Base-by-base conservation (phyloP, 345 rosid genomes). In the Moringa oleifera region DNA sequence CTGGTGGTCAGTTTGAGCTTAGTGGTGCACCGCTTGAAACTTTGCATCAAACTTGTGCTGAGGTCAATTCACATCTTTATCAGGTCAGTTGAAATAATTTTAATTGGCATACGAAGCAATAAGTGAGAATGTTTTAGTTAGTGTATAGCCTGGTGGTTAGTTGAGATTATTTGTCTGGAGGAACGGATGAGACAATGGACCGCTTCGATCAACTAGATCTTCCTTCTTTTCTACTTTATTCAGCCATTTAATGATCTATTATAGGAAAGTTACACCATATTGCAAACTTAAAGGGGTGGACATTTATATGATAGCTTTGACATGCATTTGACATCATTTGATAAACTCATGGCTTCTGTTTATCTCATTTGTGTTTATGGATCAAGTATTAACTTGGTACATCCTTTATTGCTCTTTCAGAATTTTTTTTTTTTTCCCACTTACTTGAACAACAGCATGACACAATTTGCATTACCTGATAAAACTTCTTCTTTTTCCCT, bases 21-120 rank as follows among this genome's bases (percentile, higher is more conserved):
- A 93, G 98, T 67, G 98, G 98, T 18, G 99, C 99, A 61, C 97
- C 99, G 75, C 88, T 94, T 68, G 99, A 94, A 77, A 94, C 99
- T 55, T 79, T 94, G 84, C 99, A 94, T 71, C 99, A 90, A 79
- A 94, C 99, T 18, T 90, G 99, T 76, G 97, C 99, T 41, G 99
- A 91, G 81, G 99, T 94, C 69, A 94, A 94, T 74, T 90, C 99
- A 36, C 99, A 94, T 71, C 97, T 93, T 67, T 95, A 95, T 83
- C 99, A 95, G 95, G 99, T 88, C 12, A 63, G 75, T 53, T 53
- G 51, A 71, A 41, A 15, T 41, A 4, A 8, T 28, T 28, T 28
- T 28, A 28, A 2, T 28, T 28, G 8, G 33, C 33, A 28, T 28
- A 28, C 8, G 9, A 1, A 41, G 17, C 47, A 7, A 7, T 11